These are phyloP conservation scores for Paramecium caudatum DNA, from an alignment of 73 alveolate genomes.

Conservation along the genomic window DNA sequence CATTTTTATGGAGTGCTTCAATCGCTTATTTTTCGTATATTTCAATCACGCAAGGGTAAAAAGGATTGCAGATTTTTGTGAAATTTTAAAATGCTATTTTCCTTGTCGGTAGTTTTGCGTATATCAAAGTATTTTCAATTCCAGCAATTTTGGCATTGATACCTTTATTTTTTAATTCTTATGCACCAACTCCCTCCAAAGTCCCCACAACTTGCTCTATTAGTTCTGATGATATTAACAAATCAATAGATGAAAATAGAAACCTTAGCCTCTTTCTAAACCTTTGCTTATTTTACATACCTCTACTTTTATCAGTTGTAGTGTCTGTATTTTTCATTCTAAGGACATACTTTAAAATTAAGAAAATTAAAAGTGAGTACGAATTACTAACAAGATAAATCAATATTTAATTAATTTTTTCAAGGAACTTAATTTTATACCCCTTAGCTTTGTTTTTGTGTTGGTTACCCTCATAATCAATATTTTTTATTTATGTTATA, in stretches of 20 bases:
- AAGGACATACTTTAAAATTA: not conserved
- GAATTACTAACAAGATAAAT: conserved; percentile 11
- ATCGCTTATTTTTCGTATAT: not conserved
- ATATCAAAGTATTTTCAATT: not conserved
- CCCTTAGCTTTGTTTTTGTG: conserved; percentile 23
- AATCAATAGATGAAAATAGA: not conserved
- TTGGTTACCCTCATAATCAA: conserved; percentile 5
- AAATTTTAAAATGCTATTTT: not conserved
- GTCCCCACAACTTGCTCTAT: conserved; percentile 29
- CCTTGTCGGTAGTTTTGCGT: not conserved
- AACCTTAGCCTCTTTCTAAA: not conserved
- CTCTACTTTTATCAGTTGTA: not conserved
- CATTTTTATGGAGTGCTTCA: conserved; percentile 34
- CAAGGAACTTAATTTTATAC: not conserved
- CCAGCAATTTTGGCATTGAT: not conserved
- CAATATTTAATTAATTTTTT: not conserved
- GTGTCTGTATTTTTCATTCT: not conserved
- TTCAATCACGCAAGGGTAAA: not conserved
- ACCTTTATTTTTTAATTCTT: not conserved
- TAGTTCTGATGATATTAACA: not conserved
- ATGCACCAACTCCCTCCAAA: conserved; percentile 10
- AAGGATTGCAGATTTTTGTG: not conserved
- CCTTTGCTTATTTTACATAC: conserved; percentile 23
- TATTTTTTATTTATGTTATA: conserved; percentile 13
- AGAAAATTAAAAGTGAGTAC: not conserved